phyloP scores from a whole-genome alignment of 495 filamentous ascomycete genomes.

The Pyrenula massariospora region DNA sequence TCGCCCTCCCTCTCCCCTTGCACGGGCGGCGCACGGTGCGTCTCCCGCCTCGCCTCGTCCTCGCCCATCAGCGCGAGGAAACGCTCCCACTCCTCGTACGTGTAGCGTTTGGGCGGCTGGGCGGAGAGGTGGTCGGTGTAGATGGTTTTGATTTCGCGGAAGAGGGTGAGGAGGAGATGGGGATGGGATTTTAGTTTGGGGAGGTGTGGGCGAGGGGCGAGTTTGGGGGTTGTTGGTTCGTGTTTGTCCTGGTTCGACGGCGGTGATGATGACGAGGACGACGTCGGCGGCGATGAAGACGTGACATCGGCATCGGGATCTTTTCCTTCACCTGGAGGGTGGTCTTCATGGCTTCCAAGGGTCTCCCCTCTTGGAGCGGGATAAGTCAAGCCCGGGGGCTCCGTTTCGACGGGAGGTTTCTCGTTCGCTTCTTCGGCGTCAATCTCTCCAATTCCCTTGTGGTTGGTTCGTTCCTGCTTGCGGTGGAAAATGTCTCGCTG shows the following conservation, averaged over 20 bases:
- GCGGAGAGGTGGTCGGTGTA: slow-evolving; percentile 45
- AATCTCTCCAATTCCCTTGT: slow-evolving; percentile 14
- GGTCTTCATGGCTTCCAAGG: too few relatives aligned
- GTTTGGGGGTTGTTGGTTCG: not conserved
- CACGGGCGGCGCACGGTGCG: slow-evolving; percentile 12
- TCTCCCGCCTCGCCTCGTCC: slow-evolving; percentile 34
- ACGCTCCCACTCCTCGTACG: slow-evolving; percentile 72
- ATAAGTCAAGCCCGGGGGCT: not conserved
- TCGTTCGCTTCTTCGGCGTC: slow-evolving; percentile 5
- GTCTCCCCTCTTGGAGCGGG: not conserved
- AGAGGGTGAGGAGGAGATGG: slow-evolving; percentile 55
- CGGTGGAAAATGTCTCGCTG: slow-evolving; percentile 2
- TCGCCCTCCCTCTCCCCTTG: slow-evolving; percentile 2
- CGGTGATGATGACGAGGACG: not conserved
- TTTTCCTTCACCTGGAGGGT: not conserved
- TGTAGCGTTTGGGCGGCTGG: slow-evolving; percentile 53
- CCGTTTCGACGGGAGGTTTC: slow-evolving; percentile 9
- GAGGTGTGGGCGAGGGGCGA: not conserved
- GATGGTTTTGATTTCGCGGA: slow-evolving; percentile 56
- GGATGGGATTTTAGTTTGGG: slow-evolving; percentile 33
- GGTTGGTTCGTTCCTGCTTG: slow-evolving; percentile 10
- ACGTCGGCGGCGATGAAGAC: slow-evolving; percentile 1
- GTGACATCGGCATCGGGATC: slow-evolving; percentile 14
- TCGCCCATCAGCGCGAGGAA: slow-evolving; percentile 67
- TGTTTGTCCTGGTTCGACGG: not conserved